phyloP scores from a whole-genome alignment of 148 eudicot species.

The Agrostemma githago region DNA sequence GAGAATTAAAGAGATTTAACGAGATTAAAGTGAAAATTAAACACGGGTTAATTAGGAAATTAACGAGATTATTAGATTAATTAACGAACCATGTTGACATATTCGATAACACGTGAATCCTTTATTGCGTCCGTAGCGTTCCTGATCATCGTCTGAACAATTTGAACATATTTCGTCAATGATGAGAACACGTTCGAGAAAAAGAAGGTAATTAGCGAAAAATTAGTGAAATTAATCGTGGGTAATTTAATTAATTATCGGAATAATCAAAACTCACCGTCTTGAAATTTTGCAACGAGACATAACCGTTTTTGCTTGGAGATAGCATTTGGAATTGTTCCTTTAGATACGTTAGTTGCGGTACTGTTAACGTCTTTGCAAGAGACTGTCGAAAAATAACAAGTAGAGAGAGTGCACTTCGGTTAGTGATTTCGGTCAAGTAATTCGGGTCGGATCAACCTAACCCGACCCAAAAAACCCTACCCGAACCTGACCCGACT shows the following conservation, averaged over 20 bases:
- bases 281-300: conserved; percentile 70
- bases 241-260: too few species aligned
- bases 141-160: conserved; percentile 49
- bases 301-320: conserved; percentile 74
- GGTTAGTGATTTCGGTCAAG: too few species aligned
- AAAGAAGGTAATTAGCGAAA: not conserved
- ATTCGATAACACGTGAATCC: conserved; percentile 85
- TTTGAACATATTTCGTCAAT: conserved; percentile 11
- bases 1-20: not conserved
- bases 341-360: conserved; percentile 67
- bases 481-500: too few species aligned
- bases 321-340: conserved; percentile 79
- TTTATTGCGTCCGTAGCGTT: conserved; percentile 78
- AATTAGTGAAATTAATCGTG: too few species aligned
- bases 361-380: conserved; percentile 72
- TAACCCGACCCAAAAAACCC: too few species aligned
- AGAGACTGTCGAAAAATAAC: conserved; percentile 51
- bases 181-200: conserved; percentile 9
- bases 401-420: not conserved
- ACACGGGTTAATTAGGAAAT: not conserved
- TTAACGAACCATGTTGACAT: conserved; percentile 50
- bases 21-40: not conserved
- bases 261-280: conserved; percentile 32
- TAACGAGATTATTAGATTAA: not conserved
- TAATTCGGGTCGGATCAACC: too few species aligned